Percentiles rank a stretch among this genome's conserved stretches.
phyloP scores from a whole-genome alignment of 208 protist species.

The Crithidia acanthocephali region DNA sequence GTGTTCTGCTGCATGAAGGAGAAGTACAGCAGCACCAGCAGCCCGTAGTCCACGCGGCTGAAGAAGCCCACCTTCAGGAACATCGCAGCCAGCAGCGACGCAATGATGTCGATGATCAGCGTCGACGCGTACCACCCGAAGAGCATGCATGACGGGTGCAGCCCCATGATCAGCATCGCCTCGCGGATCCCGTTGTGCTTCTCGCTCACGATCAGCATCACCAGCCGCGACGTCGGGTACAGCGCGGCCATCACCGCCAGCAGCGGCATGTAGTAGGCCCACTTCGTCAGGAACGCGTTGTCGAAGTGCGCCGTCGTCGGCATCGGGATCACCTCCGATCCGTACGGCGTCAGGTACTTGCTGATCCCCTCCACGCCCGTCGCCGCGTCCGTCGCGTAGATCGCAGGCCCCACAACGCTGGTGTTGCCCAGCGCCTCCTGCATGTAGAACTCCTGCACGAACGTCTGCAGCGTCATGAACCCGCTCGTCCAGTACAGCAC shows the following conservation, averaged over 20 bases:
- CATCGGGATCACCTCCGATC: slow-evolving; percentile 57
- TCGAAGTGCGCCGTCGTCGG: slow-evolving; percentile 46
- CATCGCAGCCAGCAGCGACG: slow-evolving; percentile 56
- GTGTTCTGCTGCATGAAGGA: slow-evolving; percentile 77
- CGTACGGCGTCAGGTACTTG: slow-evolving; percentile 43
- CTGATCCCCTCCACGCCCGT: slow-evolving; percentile 38
- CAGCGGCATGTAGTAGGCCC: slow-evolving; percentile 82
- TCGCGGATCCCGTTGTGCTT: slow-evolving; percentile 80
- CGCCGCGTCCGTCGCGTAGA: slow-evolving; percentile 11
- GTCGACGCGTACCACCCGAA: slow-evolving; percentile 72
- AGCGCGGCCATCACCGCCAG: slow-evolving; percentile 70
- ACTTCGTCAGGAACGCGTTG: slow-evolving; percentile 62
- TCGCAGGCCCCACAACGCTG: slow-evolving; percentile 9
- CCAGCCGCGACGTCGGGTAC: slow-evolving; percentile 70
- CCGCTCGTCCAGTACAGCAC: slow-evolving; percentile 77
- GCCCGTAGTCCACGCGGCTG: slow-evolving; percentile 48
- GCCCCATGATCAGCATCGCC: slow-evolving; percentile 91
- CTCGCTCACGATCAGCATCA: slow-evolving; percentile 77
- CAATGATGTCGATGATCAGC: slow-evolving; percentile 61
- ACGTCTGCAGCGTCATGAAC: slow-evolving; percentile 83
- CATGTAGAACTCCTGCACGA: slow-evolving; percentile 71
- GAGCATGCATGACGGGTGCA: slow-evolving; percentile 72
- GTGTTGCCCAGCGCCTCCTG: slow-evolving; percentile 18
- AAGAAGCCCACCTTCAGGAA: slow-evolving; percentile 73
- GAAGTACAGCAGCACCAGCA: slow-evolving; percentile 80